Evolutionary conservation across 2,329 filamentous ascomycete species (phyloP).

Genomic region (Chrysosporium keratinophilum): DNA sequence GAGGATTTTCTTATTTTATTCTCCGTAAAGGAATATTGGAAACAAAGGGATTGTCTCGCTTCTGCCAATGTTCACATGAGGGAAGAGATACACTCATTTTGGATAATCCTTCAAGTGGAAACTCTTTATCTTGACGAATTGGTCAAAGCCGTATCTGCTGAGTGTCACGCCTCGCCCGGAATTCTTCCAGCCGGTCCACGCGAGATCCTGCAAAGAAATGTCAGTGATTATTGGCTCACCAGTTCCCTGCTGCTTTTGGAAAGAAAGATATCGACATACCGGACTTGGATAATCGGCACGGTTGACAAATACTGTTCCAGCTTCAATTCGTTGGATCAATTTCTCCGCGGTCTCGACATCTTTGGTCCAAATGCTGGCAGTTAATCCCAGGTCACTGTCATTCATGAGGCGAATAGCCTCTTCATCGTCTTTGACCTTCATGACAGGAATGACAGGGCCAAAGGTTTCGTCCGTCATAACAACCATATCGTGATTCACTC

Average conservation of each 20-base stretch:
- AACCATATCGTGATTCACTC: slow-evolving; percentile 69
- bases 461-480: slow-evolving; percentile 95
- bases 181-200: slow-evolving; percentile 98
- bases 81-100: slow-evolving; percentile 32
- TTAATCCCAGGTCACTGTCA: slow-evolving; percentile 85
- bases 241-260: too few relatives aligned
- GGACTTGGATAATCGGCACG: slow-evolving; percentile 85
- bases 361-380: slow-evolving; percentile 96
- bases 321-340: slow-evolving; percentile 71
- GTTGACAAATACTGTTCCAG: slow-evolving; percentile 93
- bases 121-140: slow-evolving; percentile 94
- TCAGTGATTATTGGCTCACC: background rate
- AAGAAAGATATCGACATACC: slow-evolving; percentile 46
- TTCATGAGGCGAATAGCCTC: slow-evolving; percentile 86
- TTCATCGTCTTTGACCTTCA: slow-evolving; percentile 69
- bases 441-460: slow-evolving; percentile 80
- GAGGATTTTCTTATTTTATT: too few relatives aligned
- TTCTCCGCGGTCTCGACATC: slow-evolving; percentile 65
- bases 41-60: background rate
- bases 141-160: slow-evolving; percentile 83
- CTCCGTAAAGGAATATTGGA: background rate
- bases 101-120: slow-evolving; percentile 79
- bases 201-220: slow-evolving; percentile 56
- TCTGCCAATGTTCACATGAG: background rate
- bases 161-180: slow-evolving; percentile 86